These are phyloP conservation scores for Trichosanthes cucumerina DNA, from an alignment of 306 rosid species.

Conservation along the genomic window DNA sequence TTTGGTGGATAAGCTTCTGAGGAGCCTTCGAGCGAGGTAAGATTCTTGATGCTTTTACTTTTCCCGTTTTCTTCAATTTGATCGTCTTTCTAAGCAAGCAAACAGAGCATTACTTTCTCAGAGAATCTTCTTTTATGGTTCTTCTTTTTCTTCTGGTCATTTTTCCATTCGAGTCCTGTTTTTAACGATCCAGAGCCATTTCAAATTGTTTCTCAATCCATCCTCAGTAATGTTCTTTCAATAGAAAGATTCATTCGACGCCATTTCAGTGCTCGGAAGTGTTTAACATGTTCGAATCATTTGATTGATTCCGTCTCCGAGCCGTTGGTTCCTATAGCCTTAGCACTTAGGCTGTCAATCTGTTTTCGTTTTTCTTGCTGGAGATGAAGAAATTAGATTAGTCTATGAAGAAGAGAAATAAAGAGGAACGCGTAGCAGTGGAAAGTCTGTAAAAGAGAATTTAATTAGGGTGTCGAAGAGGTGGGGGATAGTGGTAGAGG, in stretches of 20 bases:
- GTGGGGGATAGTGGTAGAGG: not conserved
- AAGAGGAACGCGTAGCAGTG: not conserved
- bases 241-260: not conserved
- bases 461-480: not conserved
- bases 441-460: slow-evolving; percentile 6
- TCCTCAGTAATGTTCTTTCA: not conserved
- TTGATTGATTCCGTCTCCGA: not conserved
- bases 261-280: not conserved
- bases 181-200: not conserved
- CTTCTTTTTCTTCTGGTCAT: not conserved
- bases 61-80: not conserved
- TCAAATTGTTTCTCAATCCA: not conserved
- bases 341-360: not conserved
- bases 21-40: slow-evolving; percentile 10
- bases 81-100: slow-evolving; percentile 14
- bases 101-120: slow-evolving; percentile 17
- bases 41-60: slow-evolving; percentile 1
- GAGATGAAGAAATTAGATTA: not conserved
- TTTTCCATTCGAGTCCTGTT: not conserved
- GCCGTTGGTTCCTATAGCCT: not conserved
- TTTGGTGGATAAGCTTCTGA: not conserved
- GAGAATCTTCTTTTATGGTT: not conserved
- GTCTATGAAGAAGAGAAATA: not conserved
- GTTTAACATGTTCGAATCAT: not conserved
- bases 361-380: not conserved